Evolutionary conservation across 179 eudicot genomes (phyloP).

Genomic region (Silene vulgaris): DNA sequence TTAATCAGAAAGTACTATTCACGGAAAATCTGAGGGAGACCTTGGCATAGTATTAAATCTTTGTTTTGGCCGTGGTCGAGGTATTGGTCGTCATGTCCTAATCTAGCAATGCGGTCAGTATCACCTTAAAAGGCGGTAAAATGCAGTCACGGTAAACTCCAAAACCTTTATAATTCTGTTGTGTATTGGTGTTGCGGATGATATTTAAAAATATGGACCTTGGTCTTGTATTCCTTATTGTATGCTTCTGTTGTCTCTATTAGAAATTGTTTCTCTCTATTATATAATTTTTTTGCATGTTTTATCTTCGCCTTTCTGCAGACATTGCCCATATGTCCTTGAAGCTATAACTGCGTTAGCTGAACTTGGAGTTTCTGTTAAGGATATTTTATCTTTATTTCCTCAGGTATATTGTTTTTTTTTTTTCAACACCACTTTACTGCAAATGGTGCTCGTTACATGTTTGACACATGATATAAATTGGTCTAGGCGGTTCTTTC

Average conservation of each 20-base stretch:
- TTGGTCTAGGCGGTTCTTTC: slow-evolving; percentile 4
- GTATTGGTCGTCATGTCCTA: no score
- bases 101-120: no score
- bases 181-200: no score
- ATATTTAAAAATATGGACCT: background rate
- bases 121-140: no score
- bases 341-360: slow-evolving; percentile 92
- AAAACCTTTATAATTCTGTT: no score
- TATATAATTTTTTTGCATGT: slow-evolving; percentile 8
- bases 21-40: background rate
- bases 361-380: slow-evolving; percentile 74
- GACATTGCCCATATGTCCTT: slow-evolving; percentile 72
- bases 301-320: slow-evolving; percentile 30
- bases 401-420: slow-evolving; percentile 57
- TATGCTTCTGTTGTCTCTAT: background rate
- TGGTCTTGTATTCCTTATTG: background rate
- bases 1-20: background rate
- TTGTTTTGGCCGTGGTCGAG: no score
- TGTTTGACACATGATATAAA: background rate
- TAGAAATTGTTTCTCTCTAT: background rate
- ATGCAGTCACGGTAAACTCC: no score
- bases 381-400: slow-evolving; percentile 72
- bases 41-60: background rate
- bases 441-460: background rate
- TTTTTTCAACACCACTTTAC: background rate